These are phyloP conservation scores for Debaryomyces maramus DNA, from an alignment of 805 yeast species.

Conservation along the genomic window DNA sequence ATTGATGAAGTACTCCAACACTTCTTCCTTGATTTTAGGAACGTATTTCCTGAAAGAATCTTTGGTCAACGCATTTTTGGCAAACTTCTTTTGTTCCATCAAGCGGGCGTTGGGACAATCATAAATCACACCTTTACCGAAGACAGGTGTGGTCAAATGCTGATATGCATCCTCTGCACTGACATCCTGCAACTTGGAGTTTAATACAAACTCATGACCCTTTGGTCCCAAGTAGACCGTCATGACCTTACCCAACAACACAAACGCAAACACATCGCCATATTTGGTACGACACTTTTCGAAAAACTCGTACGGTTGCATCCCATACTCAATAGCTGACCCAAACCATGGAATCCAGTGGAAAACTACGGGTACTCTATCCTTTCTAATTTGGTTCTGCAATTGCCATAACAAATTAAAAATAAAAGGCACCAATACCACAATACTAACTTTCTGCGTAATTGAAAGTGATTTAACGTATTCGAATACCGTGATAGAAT, in stretches of 20 bases:
- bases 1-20: slow-evolving; percentile 58
- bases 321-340: slow-evolving; percentile 84
- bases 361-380: slow-evolving; percentile 86
- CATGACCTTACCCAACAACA: slow-evolving; percentile 87
- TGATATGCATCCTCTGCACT: slow-evolving; percentile 95
- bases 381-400: slow-evolving; percentile 67
- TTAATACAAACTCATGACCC: slow-evolving; percentile 95
- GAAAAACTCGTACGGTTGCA: slow-evolving; percentile 91
- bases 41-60: slow-evolving; percentile 85
- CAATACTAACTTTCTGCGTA: slow-evolving; percentile 28
- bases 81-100: slow-evolving; percentile 98
- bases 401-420: slow-evolving; percentile 69
- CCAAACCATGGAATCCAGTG: slow-evolving; percentile 97
- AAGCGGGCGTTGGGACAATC: slow-evolving; percentile 92
- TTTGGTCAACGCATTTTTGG: slow-evolving; percentile 81
- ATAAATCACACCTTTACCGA: slow-evolving; percentile 95
- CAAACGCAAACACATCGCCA: slow-evolving; percentile 92
- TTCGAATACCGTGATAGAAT: not conserved
- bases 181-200: slow-evolving; percentile 85
- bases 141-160: slow-evolving; percentile 98
- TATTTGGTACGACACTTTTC: slow-evolving; percentile 72
- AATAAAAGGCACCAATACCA: slow-evolving; percentile 56
- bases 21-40: slow-evolving; percentile 83
- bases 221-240: slow-evolving; percentile 96
- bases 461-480: slow-evolving; percentile 26